Conservation (phyloP, 495 filamentous ascomycete genomes). For the Penicillium taxi region DNA sequence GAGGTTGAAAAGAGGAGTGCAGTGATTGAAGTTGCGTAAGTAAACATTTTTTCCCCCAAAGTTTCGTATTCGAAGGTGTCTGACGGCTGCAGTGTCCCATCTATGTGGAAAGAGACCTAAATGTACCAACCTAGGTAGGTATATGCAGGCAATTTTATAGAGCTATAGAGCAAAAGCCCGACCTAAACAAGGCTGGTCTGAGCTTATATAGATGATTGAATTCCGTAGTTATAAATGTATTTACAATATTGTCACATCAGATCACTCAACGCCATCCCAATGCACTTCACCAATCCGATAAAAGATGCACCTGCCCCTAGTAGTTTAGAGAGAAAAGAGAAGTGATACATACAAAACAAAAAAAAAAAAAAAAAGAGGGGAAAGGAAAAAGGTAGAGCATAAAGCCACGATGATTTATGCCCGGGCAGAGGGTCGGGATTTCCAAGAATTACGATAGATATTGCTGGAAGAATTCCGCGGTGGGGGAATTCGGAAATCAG, state of each 20-base stretch:
- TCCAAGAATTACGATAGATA: conserved; percentile 28
- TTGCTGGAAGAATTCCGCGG: conserved; percentile 10
- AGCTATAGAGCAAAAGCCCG: too few species aligned
- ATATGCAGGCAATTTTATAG: too few species aligned
- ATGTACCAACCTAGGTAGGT: too few species aligned
- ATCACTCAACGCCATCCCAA: conserved; percentile 20
- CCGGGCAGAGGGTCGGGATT: conserved; percentile 29
- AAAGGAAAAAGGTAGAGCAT: conserved; percentile 1
- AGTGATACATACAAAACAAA: conserved; percentile 6
- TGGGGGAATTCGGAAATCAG: conserved; percentile 25
- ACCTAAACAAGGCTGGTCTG: too few species aligned
- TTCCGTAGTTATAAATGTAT: too few species aligned
- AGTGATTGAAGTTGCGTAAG: conserved; percentile 19
- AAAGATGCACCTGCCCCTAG: conserved; percentile 12
- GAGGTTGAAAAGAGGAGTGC: conserved; percentile 12
- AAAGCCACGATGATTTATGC: conserved; percentile 15
- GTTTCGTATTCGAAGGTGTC: too few species aligned
- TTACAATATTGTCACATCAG: too few species aligned
- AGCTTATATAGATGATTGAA: too few species aligned
- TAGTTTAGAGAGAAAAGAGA: conserved; percentile 11
- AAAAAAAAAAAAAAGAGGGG: conserved; percentile 5
- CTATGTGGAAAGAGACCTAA: neutral
- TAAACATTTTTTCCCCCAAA: too few species aligned
- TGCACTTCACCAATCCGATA: conserved; percentile 16
- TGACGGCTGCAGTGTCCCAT: too few species aligned